Evolutionary conservation across 768 basidiomycete species (phyloP), one percentile per base, ranked within the genome.

Genomic region (Gloeopeniophorella convolvens): DNA sequence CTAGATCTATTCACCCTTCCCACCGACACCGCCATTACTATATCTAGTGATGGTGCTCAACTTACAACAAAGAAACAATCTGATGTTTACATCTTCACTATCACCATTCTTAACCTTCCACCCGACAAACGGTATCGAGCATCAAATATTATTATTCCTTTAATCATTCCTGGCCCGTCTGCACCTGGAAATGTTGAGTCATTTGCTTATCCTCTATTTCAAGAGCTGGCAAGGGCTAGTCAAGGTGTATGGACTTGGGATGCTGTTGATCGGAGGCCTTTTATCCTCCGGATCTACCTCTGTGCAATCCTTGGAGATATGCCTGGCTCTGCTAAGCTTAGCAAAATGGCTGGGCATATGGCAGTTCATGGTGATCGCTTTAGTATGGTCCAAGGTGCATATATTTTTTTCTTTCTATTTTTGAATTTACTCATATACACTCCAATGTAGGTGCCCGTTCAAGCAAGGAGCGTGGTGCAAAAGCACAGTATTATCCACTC

Each of bases 61-160:
- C 50, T 67, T 18, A 66, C 65, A 24, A 59, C 66, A 59, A 67
- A 67, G 42, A 67, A 67, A 41, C 63, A 66, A 34, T 65, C 62
- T 11, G 59, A 64, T 36, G 60, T 57, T 3, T 66, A 59, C 62
- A 39, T 66, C 21, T 15, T 63, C 3, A 55, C 61, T 31, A 13
- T 64, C 2, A 55, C 60, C 8, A 21, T 65, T 6, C 51, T 65
- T 21, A 63, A 62, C 32, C 31, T 45, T 10, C 44, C 44, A 45
- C 28, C 44, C 21, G 44, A 45, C 18, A n/a, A 30, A 13, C 18
- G 43, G 12, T 34, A 45, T n/a, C n/a, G 15, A 21, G 31, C 44
- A 18, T 15, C 8, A 10, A 45, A 33, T 45, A 23, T 33, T 23
- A 33, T 45, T 12, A 45, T 45, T 31, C 16, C 44, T n/a, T 16